These are phyloP conservation scores for Aphanomyces euteiches DNA, from an alignment of 352 stramenopile genomes.

Conservation along the genomic window DNA sequence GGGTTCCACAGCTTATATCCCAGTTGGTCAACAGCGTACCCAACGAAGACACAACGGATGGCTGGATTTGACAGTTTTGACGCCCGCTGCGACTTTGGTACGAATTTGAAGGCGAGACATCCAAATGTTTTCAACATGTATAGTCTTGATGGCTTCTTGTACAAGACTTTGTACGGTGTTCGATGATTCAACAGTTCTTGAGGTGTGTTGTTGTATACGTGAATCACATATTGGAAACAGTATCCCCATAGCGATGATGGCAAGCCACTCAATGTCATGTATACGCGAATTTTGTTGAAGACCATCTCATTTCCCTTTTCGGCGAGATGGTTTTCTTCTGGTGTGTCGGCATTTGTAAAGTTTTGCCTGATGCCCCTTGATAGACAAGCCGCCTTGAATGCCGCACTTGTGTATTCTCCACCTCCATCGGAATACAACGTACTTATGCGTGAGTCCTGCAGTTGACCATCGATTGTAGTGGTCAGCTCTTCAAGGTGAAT, in stretches of 20 bases:
- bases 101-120: not conserved
- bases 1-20: too few species aligned
- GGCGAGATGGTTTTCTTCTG: not conserved
- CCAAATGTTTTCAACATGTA: not conserved
- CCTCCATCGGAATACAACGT: not conserved
- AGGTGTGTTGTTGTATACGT: not conserved
- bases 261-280: not conserved
- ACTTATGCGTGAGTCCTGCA: not conserved
- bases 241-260: not conserved
- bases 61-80: too few species aligned
- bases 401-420: too few species aligned
- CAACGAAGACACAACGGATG: too few species aligned
- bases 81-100: not conserved
- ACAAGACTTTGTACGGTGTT: too few species aligned
- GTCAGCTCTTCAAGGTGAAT: not conserved
- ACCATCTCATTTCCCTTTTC: not conserved
- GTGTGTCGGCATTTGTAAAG: constrained; percentile 1
- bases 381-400: too few species aligned
- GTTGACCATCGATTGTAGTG: not conserved
- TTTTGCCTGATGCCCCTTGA: not conserved
- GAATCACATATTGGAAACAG: not conserved
- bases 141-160: not conserved
- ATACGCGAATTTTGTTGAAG: not conserved
- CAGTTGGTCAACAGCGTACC: too few species aligned
- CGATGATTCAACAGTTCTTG: too few species aligned